A percentile compares a stretch with the other conserved stretches of the same genome.
These are phyloP conservation scores for Aspergillus asperescens DNA, from an alignment of 495 filamentous ascomycete genomes.

Conservation along the genomic window DNA sequence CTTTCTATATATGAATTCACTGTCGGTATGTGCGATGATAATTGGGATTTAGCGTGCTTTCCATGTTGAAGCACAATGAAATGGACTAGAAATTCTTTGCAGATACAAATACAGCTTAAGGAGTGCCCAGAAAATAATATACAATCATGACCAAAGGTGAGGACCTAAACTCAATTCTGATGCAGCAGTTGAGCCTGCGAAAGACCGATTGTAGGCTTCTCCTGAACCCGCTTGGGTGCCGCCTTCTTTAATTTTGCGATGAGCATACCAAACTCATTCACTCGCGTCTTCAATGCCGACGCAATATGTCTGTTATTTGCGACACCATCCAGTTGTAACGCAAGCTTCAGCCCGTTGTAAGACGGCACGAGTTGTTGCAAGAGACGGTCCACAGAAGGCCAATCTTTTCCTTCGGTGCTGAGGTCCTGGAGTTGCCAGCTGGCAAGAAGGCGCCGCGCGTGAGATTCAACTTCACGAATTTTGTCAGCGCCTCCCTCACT, in stretches of 20 bases:
- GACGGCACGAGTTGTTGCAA: conserved; percentile 29
- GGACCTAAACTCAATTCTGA: neutral
- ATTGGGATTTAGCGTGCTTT: conserved; percentile 7
- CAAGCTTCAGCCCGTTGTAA: conserved; percentile 30
- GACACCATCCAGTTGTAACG: conserved; percentile 19
- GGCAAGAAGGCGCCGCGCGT: conserved; percentile 33
- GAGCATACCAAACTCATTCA: conserved; percentile 17
- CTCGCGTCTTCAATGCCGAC: conserved; percentile 16
- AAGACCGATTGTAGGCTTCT: conserved; percentile 18
- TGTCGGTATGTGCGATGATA: conserved; percentile 4
- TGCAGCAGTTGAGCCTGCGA: conserved; percentile 15
- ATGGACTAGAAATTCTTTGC: conserved; percentile 17
- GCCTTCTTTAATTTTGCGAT: conserved; percentile 20
- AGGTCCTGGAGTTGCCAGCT: conserved; percentile 25
- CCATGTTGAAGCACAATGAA: neutral
- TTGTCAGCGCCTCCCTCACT: conserved; percentile 30
- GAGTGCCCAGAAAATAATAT: conserved; percentile 19
- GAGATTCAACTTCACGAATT: conserved; percentile 30
- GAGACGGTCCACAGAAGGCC: conserved; percentile 15
- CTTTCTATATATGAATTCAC: neutral
- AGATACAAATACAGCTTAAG: conserved; percentile 20
- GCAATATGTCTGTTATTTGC: conserved; percentile 10
- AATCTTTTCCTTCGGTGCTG: conserved; percentile 12
- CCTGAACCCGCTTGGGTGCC: conserved; percentile 17
- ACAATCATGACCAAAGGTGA: conserved; percentile 11